Evolutionary conservation across 495 filamentous ascomycete species (phyloP), one percentile per base, ranked within the genome.

Genomic region (Hypoxylon trugodes): DNA sequence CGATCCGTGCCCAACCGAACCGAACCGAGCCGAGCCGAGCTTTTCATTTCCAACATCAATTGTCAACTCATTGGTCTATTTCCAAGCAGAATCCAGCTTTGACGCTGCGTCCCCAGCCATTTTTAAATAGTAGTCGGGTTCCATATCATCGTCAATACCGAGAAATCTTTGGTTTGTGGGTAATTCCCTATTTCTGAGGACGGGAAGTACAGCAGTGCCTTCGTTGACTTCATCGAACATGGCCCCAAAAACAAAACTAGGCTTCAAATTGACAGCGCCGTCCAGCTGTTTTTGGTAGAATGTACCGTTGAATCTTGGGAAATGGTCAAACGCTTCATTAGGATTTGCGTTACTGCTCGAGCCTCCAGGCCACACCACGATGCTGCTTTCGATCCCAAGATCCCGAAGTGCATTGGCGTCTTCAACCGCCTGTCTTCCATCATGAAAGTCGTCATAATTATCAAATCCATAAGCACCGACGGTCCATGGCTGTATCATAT

Each of bases 161-260:
- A 74, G 46, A 33, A 74, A 74, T 30, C 59, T 61, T 13, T 71
- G 69, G 30, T 74, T 72, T 1, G 54, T 63, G 19, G 71, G 71
- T 2, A 74, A 45, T 35, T 72, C 66, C 2, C 26, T 42, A 0
- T 49, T 63, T 36, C 47, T 68, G 10, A 74, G 45, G 12, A 68
- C 40, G 2, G 69, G 69, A 32, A 53, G 51, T 36, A 65, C 69
- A 2, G 61, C 50, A 18, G 69, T 72, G 22, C 69, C 69, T 47
- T 74, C 71, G 26, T 71, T 71, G 19, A 66, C 55, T 24, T 74
- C 71, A 42, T 74, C 71, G 46, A 74, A 74, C 71, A 74, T 74
- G n/a, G 71, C 69, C 9, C 67, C 67, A 36, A 74, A 74, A 19
- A 71, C 65, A 37, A 74, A 74, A 15, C 32, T 66, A 0, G 71